These are phyloP conservation scores for Fusarium pseudonygamai DNA, from an alignment of 2,329 filamentous ascomycete genomes.

Conservation along the genomic window DNA sequence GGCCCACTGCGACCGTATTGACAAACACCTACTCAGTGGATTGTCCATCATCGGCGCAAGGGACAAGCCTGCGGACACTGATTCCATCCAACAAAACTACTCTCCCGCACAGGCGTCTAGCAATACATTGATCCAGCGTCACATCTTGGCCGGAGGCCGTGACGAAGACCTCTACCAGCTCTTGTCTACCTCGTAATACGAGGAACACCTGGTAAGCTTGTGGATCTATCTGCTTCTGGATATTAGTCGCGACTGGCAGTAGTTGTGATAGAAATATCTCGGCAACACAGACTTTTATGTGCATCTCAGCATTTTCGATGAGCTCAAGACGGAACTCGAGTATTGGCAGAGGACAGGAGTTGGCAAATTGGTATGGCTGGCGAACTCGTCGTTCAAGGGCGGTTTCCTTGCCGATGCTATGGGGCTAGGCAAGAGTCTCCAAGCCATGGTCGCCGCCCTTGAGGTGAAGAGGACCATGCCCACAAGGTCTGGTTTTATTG, in stretches of 20 bases:
- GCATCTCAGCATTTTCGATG: background rate
- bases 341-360: background rate
- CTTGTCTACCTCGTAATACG: background rate
- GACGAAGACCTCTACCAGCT: background rate
- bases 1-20: background rate
- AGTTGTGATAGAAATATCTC: background rate
- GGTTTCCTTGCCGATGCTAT: background rate
- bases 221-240: background rate
- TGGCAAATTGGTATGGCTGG: background rate
- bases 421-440: background rate
- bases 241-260: background rate
- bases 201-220: background rate
- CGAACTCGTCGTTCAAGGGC: background rate
- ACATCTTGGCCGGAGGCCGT: background rate
- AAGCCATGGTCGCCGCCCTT: background rate
- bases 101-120: background rate
- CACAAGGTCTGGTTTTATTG: background rate
- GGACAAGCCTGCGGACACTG: no score
- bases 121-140: background rate
- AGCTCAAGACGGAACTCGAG: background rate
- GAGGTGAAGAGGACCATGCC: background rate
- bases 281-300: background rate
- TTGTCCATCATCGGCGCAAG: background rate
- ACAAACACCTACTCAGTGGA: no score
- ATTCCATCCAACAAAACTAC: background rate